A percentile compares a stretch with the other conserved stretches of the same genome.
These are phyloP conservation scores for Pseudocohnilembus persalinus DNA, from an alignment of 169 alveolate species.

Conservation along the genomic window DNA sequence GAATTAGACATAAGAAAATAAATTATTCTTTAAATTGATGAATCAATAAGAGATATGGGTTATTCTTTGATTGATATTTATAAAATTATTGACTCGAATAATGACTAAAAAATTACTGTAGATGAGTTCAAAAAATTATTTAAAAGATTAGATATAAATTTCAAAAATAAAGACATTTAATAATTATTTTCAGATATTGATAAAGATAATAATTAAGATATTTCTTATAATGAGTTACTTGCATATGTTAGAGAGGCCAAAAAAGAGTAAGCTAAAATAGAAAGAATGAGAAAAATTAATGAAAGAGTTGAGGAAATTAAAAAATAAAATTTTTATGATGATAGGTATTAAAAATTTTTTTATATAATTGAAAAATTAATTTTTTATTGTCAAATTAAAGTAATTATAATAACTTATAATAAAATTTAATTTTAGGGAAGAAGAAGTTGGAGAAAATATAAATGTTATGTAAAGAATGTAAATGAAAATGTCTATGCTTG, in stretches of 20 bases:
- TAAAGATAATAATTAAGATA: conserved; percentile 30
- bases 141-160: conserved; percentile 20
- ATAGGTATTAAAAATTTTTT: too few relatives aligned
- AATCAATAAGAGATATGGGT: conserved; percentile 32
- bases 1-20: conserved; percentile 23
- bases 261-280: conserved; percentile 26
- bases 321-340: conserved; percentile 11
- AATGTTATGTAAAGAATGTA: conserved; percentile 22
- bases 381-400: too few relatives aligned
- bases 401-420: too few relatives aligned
- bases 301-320: conserved; percentile 23
- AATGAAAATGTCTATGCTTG: conserved; percentile 38
- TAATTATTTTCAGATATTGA: conserved; percentile 39
- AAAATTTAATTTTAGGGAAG: too few relatives aligned
- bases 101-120: conserved; percentile 28
- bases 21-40: conserved; percentile 35
- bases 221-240: conserved; percentile 36
- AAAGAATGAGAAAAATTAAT: conserved; percentile 20
- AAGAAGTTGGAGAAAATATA: neutral
- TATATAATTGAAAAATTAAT: too few relatives aligned
- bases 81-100: conserved; percentile 35
- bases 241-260: conserved; percentile 33
- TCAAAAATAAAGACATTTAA: conserved; percentile 16
- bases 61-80: conserved; percentile 37
- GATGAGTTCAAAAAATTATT: conserved; percentile 33